Evolutionary conservation across 2,329 filamentous ascomycete species (phyloP).

Genomic region (Aspergillus sp.): DNA sequence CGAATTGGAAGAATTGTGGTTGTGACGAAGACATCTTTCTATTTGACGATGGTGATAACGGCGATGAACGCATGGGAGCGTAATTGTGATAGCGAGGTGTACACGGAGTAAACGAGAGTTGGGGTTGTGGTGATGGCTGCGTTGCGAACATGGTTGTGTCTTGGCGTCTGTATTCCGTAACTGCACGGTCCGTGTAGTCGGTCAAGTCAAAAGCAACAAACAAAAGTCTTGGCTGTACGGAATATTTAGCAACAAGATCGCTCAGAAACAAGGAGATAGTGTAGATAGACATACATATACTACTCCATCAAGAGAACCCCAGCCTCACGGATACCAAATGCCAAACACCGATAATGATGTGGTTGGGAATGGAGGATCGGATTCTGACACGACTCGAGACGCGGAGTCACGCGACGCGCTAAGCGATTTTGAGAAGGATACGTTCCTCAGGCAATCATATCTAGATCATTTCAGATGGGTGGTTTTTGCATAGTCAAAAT

Average conservation of each 20-base stretch:
- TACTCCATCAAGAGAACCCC: background rate
- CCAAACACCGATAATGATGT: background rate
- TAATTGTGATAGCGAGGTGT: constrained; percentile 7
- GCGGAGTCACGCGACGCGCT: constrained; percentile 10
- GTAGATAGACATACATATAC: background rate
- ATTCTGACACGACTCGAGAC: background rate
- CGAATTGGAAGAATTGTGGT: constrained; percentile 1
- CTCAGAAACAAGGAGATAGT: background rate
- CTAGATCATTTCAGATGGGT: background rate
- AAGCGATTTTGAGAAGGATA: constrained; percentile 10
- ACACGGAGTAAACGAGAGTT: constrained; percentile 5
- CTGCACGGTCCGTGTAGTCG: too few species aligned
- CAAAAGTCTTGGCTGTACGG: background rate
- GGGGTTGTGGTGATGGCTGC: constrained; percentile 12
- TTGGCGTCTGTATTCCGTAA: background rate
- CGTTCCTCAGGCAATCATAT: constrained; percentile 17
- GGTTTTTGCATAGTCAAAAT: background rate
- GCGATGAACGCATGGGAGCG: constrained; percentile 18
- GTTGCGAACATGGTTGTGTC: constrained; percentile 24
- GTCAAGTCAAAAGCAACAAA: too few species aligned
- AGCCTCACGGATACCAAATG: background rate
- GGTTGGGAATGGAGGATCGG: constrained; percentile 1
- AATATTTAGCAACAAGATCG: background rate
- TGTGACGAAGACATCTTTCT: constrained; percentile 1
- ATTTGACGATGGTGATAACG: constrained; percentile 11